Evolutionary conservation across 805 yeast genomes (phyloP).

Genomic region (Lipomyces yamanashiensis): DNA sequence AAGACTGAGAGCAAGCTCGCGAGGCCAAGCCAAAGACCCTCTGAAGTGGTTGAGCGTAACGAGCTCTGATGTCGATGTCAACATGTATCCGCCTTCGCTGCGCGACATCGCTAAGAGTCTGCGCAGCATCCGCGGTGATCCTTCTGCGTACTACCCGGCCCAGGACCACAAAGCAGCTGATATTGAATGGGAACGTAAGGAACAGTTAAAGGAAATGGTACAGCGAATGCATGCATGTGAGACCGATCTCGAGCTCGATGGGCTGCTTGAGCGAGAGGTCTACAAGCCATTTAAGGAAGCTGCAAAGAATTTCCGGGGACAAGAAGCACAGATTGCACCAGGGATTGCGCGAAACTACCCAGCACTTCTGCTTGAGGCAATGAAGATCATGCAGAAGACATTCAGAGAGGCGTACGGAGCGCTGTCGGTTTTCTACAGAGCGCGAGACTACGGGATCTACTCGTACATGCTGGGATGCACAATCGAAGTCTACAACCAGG

Average conservation of each 20-base stretch:
- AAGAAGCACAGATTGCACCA: conserved; percentile 22
- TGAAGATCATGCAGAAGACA: conserved; percentile 17
- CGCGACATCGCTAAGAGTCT: conserved; percentile 20
- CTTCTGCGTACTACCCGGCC: neutral
- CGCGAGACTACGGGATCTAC: conserved; percentile 46
- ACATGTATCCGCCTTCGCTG: conserved; percentile 27
- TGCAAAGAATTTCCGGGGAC: conserved; percentile 17
- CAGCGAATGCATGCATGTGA: conserved; percentile 25
- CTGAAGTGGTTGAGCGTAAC: conserved; percentile 22
- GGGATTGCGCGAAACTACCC: conserved; percentile 28
- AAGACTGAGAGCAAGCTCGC: neutral
- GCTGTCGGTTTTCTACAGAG: conserved; percentile 46
- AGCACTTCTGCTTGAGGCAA: conserved; percentile 28
- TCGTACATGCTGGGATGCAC: conserved; percentile 49
- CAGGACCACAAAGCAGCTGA: conserved; percentile 3
- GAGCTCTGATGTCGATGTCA: conserved; percentile 6
- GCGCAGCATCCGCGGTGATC: conserved; percentile 5
- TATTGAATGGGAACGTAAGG: conserved; percentile 26
- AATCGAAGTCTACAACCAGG: conserved; percentile 48
- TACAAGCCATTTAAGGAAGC: conserved; percentile 29
- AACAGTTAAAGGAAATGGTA: conserved; percentile 7
- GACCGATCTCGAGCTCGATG: conserved; percentile 23
- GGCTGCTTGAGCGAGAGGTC: conserved; percentile 21
- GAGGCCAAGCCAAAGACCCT: conserved; percentile 12
- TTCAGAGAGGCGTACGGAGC: conserved; percentile 41